These are phyloP conservation scores for Leccinum variabile DNA, from an alignment of 1,284 basidiomycete genomes.

Conservation along the genomic window DNA sequence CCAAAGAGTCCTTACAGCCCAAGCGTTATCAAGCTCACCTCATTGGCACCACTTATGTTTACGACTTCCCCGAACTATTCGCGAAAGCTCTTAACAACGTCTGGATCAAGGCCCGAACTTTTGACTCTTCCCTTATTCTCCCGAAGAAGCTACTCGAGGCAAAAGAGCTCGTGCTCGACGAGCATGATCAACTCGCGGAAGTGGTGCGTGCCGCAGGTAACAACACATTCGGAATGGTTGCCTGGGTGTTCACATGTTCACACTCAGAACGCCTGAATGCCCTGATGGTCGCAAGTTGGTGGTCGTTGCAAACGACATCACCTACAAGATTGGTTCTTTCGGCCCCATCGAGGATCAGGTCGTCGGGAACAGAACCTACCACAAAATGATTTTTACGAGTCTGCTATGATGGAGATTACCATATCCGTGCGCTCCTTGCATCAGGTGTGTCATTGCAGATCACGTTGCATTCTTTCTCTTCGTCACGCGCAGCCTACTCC, in stretches of 20 bases:
- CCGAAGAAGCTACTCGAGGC: constrained; percentile 56
- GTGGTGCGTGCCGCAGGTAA: constrained; percentile 91
- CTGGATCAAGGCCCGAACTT: constrained; percentile 76
- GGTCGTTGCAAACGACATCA: constrained; percentile 98
- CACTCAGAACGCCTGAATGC: constrained; percentile 91
- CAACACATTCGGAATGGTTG: constrained; percentile 95
- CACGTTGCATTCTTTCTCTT: too few species aligned
- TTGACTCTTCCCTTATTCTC: constrained; percentile 65
- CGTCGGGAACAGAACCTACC: too few species aligned
- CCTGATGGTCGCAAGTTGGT: constrained; percentile 87
- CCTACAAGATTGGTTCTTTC: constrained; percentile 98
- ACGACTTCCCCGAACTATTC: constrained; percentile 99
- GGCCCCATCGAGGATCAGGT: constrained; percentile 89
- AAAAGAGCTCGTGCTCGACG: constrained; percentile 91
- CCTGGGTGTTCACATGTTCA: constrained; percentile 79
- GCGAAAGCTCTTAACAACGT: constrained; percentile 67
- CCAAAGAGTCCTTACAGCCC: constrained; percentile 98
- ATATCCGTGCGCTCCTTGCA: too few species aligned
- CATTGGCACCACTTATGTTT: constrained; percentile 97
- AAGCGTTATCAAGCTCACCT: constrained; percentile 99
- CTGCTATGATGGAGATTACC: too few species aligned
- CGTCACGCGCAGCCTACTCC: too few species aligned
- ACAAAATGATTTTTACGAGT: too few species aligned
- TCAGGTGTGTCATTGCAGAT: too few species aligned
- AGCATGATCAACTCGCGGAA: constrained; percentile 87